phyloP scores from a whole-genome alignment of 2,329 filamentous ascomycete species.

The Aphanocladium album region DNA sequence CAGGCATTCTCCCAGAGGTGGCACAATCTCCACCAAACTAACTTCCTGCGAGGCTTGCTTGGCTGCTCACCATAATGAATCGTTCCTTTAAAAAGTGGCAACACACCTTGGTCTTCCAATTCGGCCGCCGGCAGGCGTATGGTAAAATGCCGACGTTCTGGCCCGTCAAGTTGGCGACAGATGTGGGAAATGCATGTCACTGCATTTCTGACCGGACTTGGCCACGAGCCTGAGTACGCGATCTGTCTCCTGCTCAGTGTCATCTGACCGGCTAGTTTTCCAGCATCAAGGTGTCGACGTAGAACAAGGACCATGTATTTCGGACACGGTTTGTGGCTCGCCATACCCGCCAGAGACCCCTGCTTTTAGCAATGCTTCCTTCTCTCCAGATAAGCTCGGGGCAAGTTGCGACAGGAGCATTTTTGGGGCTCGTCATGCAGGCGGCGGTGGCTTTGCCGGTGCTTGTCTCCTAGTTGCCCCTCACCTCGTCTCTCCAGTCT shows the following conservation, averaged over 20 bases:
- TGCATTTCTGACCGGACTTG: neutral
- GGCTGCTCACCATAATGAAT: neutral
- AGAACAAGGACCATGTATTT: neutral
- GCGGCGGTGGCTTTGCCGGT: neutral
- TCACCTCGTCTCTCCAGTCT: neutral
- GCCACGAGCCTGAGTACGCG: neutral
- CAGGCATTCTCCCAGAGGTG: neutral
- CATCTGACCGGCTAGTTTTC: neutral
- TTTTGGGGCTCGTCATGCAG: neutral
- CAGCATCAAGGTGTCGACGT: neutral
- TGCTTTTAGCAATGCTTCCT: neutral
- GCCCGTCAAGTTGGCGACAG: neutral
- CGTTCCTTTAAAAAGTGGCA: neutral
- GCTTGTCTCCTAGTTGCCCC: neutral
- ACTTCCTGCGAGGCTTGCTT: neutral
- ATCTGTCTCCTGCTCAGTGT: neutral
- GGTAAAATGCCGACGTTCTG: no score
- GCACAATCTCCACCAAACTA: neutral
- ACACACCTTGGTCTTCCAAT: neutral
- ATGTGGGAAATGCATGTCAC: neutral
- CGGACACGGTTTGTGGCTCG: neutral
- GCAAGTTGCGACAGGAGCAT: neutral
- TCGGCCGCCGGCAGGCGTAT: neutral
- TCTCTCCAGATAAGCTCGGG: neutral
- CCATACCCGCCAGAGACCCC: neutral